A percentile compares a stretch with the other conserved stretches of the same genome.
phyloP scores from a whole-genome alignment of 1,284 basidiomycete genomes.

The Lignosus rhinocerotis region DNA sequence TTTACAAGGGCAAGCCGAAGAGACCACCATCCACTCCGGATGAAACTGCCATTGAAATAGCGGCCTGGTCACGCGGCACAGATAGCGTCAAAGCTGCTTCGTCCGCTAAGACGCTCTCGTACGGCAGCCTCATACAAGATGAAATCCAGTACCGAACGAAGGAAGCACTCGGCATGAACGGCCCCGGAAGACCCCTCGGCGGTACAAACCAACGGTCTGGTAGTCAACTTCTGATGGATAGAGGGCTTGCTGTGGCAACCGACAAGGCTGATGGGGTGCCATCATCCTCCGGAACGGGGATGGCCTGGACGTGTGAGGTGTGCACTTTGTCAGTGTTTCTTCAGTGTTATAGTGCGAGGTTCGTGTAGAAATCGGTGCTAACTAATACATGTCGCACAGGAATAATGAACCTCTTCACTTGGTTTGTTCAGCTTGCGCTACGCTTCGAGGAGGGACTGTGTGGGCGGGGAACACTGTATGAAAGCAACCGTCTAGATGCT shows the following conservation, averaged over 20 bases:
- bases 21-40: not conserved
- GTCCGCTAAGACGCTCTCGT: conserved; percentile 16
- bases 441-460: conserved; percentile 32
- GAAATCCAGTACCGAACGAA: conserved; percentile 50
- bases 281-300: not conserved
- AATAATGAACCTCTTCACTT: conserved; percentile 48
- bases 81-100: no score
- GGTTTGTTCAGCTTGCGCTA: conserved; percentile 52
- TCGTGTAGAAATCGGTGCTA: not conserved
- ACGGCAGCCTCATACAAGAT: conserved; percentile 43
- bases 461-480: conserved; percentile 18
- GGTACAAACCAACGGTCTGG: not conserved
- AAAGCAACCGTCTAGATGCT: not conserved
- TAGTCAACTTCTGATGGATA: not conserved
- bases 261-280: not conserved
- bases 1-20: not conserved
- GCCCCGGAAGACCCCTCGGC: conserved; percentile 19
- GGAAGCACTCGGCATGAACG: conserved; percentile 43
- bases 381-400: conserved; percentile 31
- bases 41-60: not conserved
- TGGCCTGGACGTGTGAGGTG: conserved; percentile 49
- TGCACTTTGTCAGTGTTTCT: conserved; percentile 50
- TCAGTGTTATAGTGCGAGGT: not conserved
- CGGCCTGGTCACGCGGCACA: not conserved
- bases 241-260: not conserved